Base-by-base conservation (phyloP, 2,329 filamentous ascomycete genomes). In the Ceratocystis diversiconidia region DNA sequence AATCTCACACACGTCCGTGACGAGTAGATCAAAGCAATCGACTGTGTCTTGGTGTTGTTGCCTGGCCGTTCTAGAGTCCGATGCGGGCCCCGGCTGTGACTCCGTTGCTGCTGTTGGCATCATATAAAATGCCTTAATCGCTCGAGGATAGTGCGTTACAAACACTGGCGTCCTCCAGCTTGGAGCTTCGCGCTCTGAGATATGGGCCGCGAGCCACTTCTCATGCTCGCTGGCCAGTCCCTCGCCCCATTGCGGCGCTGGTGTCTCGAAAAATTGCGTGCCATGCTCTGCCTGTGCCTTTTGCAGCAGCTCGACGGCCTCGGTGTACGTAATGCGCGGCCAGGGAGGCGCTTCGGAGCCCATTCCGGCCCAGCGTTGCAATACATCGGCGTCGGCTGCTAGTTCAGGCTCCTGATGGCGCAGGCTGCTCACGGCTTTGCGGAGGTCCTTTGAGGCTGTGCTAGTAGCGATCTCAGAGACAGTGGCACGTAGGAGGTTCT, bases 221-320 rank as follows among this genome's bases (percentile, higher is more conserved):
- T 99, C 94, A 76, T 99, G 94, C 74, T 97, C 92, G 1, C 92
- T 87, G 71, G 94, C 89, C 36, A 99, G 80, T 22, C 89, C 89
- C 32, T 79, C 77, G 43, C 85, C 83, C 85, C 90, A 94, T 2
- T 77, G 77, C 3, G 90, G 89, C 60, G 78, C 76, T 30, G 46
- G 62, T 72, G 87, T 83, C 62, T 84, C 78, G 71, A 97, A 96
- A 5, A 79, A 74, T 41, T 78, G 73, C 12, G 30, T n/a, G 41
- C 52, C 59, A 1, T 43, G 19, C 28, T 63, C 64, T 19, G 46
- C 44, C 57, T 81, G 77, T 17, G 87, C 82, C 32, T 81, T 74
- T 71, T 85, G 76, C 19, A 99, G 81, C 36, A 84, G 74, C 52
- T 84, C 75, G 68, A 97, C 85, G 3, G 92, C 92, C 61, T 90